phyloP scores from a whole-genome alignment of 805 yeast genomes.

The Pachysolen tannophilus region DNA sequence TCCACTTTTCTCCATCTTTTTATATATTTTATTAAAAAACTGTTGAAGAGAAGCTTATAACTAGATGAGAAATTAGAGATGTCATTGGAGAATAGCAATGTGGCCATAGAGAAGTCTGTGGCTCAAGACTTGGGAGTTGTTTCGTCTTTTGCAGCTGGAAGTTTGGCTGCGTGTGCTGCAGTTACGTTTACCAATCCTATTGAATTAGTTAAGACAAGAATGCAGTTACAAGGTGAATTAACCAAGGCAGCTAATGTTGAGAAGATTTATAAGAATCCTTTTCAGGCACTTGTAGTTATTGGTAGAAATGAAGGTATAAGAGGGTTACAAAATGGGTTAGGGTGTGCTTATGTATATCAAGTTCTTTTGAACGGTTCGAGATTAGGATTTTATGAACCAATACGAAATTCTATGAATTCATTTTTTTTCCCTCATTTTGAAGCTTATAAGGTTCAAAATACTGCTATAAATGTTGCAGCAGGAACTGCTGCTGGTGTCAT shows the following conservation, averaged over 20 bases:
- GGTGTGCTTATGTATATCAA: conserved; percentile 87
- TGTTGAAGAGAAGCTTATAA: background rate
- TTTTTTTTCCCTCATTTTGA: conserved; percentile 43
- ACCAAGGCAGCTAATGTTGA: conserved; percentile 43
- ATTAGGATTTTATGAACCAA: conserved; percentile 90
- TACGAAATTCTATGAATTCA: conserved; percentile 51
- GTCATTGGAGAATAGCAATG: too few relatives aligned
- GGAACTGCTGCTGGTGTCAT: conserved; percentile 83
- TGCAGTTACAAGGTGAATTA: conserved; percentile 95
- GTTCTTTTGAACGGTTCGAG: conserved; percentile 90
- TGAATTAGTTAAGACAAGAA: conserved; percentile 88
- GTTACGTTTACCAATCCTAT: conserved; percentile 96
- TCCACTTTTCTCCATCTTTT: too few relatives aligned
- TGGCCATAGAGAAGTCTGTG: conserved; percentile 37
- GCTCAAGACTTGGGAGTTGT: conserved; percentile 54
- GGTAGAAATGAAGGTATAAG: conserved; percentile 74
- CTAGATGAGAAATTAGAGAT: too few relatives aligned
- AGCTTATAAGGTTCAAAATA: conserved; percentile 38
- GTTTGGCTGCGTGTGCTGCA: conserved; percentile 94
- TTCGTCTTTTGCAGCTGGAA: conserved; percentile 88
- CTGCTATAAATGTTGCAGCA: conserved; percentile 59
- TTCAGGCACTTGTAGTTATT: conserved; percentile 74
- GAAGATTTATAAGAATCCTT: conserved; percentile 64
- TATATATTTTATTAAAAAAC: background rate
- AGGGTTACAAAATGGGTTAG: conserved; percentile 84